These are phyloP conservation scores for Cryptococcus sp. DNA, from an alignment of 1,284 basidiomycete genomes.

Conservation along the genomic window DNA sequence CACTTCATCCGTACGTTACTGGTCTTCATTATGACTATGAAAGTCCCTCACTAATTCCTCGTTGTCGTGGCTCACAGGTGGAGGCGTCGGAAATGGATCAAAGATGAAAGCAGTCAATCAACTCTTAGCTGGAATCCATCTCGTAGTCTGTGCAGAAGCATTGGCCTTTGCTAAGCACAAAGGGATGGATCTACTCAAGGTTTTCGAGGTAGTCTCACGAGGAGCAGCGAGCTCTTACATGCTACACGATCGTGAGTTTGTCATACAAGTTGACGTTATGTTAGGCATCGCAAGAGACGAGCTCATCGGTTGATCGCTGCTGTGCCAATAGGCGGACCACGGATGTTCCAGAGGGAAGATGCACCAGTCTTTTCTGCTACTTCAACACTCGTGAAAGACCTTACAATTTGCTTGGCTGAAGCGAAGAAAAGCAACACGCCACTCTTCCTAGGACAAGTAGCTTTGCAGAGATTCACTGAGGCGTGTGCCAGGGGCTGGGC, in stretches of 20 bases:
- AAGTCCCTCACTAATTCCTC: not conserved
- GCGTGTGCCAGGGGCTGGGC: slow-evolving; percentile 30
- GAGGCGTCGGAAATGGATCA: slow-evolving; percentile 33
- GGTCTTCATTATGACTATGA: not conserved
- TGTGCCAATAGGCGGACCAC: slow-evolving; percentile 25
- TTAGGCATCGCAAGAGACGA: not conserved
- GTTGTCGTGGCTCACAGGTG: slow-evolving; percentile 18
- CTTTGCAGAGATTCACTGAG: slow-evolving; percentile 35
- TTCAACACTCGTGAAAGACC: slow-evolving; percentile 38
- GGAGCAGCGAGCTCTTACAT: slow-evolving; percentile 46
- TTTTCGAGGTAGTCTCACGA: slow-evolving; percentile 42
- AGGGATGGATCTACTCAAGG: slow-evolving; percentile 42
- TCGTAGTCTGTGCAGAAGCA: slow-evolving; percentile 50
- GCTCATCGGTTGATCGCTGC: not conserved
- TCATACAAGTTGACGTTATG: not conserved
- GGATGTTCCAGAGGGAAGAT: slow-evolving; percentile 29
- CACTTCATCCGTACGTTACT: slow-evolving; percentile 37
- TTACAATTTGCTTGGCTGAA: slow-evolving; percentile 36
- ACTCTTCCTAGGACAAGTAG: slow-evolving; percentile 38
- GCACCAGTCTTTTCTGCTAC: slow-evolving; percentile 26
- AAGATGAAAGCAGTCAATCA: slow-evolving; percentile 46
- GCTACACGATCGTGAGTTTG: slow-evolving; percentile 41
- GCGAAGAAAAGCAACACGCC: slow-evolving; percentile 38
- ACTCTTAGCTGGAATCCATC: slow-evolving; percentile 46
- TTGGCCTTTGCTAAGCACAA: slow-evolving; percentile 48